Percentiles rank a stretch among this genome's conserved stretches.
Conservation (phyloP, 805 yeast genomes). For the Priceomyces carsonii region DNA sequence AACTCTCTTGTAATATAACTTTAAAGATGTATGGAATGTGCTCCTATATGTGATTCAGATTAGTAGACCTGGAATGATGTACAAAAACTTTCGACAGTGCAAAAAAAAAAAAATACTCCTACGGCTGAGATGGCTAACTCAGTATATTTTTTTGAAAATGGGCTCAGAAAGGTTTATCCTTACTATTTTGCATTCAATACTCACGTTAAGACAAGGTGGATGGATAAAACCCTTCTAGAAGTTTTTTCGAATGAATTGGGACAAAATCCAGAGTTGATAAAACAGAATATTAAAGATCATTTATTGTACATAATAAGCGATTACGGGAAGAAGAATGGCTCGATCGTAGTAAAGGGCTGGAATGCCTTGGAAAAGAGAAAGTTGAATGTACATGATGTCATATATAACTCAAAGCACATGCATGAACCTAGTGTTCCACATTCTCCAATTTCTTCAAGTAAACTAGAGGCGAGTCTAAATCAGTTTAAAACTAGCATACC, state of each 20-base stretch:
- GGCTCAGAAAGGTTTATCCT: constrained; percentile 36
- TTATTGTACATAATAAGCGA: constrained; percentile 25
- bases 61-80: too few species aligned
- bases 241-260: constrained; percentile 37
- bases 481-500: constrained; percentile 9
- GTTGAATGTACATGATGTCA: constrained; percentile 26
- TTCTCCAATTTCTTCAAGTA: constrained; percentile 1
- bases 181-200: constrained; percentile 33
- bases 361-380: constrained; percentile 10
- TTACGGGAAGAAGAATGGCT: constrained; percentile 18
- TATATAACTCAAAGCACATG: constrained; percentile 34
- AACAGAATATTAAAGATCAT: constrained; percentile 23
- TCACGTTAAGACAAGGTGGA: constrained; percentile 41
- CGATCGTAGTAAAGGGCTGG: constrained; percentile 21
- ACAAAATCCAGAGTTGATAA: constrained; percentile 22
- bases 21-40: too few species aligned
- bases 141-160: constrained; percentile 21
- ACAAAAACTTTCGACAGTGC: too few species aligned
- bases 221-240: constrained; percentile 29
- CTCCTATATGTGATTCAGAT: too few species aligned
- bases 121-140: constrained; percentile 3
- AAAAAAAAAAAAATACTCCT: too few species aligned
- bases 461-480: not conserved
- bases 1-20: too few species aligned
- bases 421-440: constrained; percentile 47